A percentile compares a stretch with the other conserved stretches of the same genome.
Conservation (phyloP, 1,284 basidiomycete genomes). For the Kwoniella shivajii region DNA sequence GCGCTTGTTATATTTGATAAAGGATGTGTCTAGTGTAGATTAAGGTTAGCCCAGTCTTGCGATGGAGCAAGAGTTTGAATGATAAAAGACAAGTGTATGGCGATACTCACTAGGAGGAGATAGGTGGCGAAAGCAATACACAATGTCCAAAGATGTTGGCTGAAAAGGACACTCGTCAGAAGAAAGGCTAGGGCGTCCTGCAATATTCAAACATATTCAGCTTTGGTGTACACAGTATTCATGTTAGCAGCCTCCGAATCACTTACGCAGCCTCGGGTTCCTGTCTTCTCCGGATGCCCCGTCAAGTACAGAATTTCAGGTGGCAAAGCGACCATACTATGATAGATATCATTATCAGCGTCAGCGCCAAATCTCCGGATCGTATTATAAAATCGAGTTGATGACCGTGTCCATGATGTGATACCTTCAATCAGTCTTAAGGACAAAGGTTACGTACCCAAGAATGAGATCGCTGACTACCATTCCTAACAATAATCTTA, state of each 20-base stretch:
- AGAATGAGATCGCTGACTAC: conserved; percentile 45
- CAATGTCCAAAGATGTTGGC: conserved; percentile 49
- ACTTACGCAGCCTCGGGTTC: conserved; percentile 39
- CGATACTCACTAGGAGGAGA: conserved; percentile 39
- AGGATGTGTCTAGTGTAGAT: conserved; percentile 40
- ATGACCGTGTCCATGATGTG: too few relatives aligned
- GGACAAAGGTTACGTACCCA: conserved; percentile 31
- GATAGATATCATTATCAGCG: not conserved
- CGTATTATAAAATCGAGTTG: not conserved
- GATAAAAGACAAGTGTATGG: not conserved
- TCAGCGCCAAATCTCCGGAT: too few relatives aligned
- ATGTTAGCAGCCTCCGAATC: too few relatives aligned
- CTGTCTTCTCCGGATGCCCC: conserved; percentile 23
- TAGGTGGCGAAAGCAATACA: conserved; percentile 46
- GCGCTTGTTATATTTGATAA: conserved; percentile 36
- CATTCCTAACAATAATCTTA: conserved; percentile 46
- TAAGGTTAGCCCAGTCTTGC: too few relatives aligned
- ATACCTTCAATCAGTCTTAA: too few relatives aligned
- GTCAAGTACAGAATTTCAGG: conserved; percentile 31
- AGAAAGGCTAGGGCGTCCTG: conserved; percentile 41
- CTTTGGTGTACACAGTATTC: too few relatives aligned
- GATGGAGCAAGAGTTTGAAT: too few relatives aligned
- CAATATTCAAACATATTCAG: not conserved
- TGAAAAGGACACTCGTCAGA: conserved; percentile 41
- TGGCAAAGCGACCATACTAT: conserved; percentile 34